Evolutionary conservation across 139 green algal species (phyloP).

Genomic region (Volvox africanus): DNA sequence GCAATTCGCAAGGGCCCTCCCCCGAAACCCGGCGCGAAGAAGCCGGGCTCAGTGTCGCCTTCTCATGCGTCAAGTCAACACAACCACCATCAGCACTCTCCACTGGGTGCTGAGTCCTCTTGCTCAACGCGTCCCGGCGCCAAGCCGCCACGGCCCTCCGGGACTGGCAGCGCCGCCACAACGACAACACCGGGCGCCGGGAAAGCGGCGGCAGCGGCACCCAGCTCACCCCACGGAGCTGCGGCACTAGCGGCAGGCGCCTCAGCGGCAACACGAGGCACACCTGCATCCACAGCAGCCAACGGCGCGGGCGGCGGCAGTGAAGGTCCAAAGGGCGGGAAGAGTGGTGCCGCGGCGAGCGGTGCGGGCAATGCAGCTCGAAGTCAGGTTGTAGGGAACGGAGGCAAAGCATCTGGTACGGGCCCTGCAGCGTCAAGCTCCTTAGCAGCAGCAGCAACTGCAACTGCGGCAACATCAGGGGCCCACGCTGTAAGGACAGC

Average conservation of each 20-base stretch:
- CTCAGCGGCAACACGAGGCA: background rate
- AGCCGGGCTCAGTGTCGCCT: background rate
- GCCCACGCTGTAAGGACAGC: background rate
- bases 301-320: background rate
- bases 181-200: background rate
- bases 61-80: background rate
- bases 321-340: background rate
- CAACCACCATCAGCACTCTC: background rate
- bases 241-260: constrained; percentile 11
- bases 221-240: background rate
- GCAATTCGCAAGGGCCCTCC: constrained; percentile 43
- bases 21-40: background rate
- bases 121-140: background rate
- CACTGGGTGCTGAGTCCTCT: background rate
- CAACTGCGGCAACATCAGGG: no score
- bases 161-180: background rate
- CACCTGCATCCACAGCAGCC: background rate
- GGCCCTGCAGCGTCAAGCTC: background rate
- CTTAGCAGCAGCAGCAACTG: background rate
- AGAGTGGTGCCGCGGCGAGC: background rate
- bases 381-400: background rate
- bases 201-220: background rate
- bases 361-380: no score
- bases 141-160: constrained; percentile 22
- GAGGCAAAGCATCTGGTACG: background rate